These are phyloP conservation scores for Saccharomycopsis phalli DNA, from an alignment of 1,139 yeast genomes.

Conservation along the genomic window DNA sequence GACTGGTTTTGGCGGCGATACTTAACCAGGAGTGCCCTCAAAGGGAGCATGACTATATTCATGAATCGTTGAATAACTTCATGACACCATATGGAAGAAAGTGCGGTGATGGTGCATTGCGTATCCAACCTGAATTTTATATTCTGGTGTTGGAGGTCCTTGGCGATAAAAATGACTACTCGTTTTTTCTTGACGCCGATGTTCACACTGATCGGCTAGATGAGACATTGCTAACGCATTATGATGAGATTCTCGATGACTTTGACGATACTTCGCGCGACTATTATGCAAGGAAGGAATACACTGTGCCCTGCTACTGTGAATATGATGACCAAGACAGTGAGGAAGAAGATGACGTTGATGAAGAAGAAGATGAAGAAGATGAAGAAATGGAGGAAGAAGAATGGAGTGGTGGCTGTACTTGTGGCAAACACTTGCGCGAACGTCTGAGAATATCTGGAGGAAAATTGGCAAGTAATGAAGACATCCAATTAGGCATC, in stretches of 20 bases:
- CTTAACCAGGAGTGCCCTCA: conserved; percentile 37
- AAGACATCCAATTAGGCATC: too few relatives aligned
- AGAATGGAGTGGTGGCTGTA: too few relatives aligned
- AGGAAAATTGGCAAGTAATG: too few relatives aligned
- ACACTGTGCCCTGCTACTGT: conserved; percentile 31
- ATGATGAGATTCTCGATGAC: conserved; percentile 20
- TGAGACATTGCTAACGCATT: conserved; percentile 25
- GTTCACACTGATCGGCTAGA: conserved; percentile 23
- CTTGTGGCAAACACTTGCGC: too few relatives aligned
- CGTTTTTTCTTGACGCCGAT: conserved; percentile 25
- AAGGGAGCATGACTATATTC: conserved; percentile 43
- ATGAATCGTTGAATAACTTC: conserved; percentile 46
- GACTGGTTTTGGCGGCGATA: conserved; percentile 53
- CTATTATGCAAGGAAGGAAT: conserved; percentile 22
- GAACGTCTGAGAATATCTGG: too few relatives aligned
- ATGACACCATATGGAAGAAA: conserved; percentile 56
- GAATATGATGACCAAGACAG: conserved; percentile 30
- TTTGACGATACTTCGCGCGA: conserved; percentile 22
- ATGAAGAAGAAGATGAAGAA: conserved; percentile 22
- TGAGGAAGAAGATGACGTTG: conserved; percentile 20
- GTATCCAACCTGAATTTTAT: conserved; percentile 44
- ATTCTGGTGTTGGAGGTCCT: conserved; percentile 37
- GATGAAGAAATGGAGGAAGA: conserved; percentile 1
- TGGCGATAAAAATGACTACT: conserved; percentile 36
- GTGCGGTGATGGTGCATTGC: conserved; percentile 47